Conservation (phyloP, 805 yeast species). For the Lachancea lanzarotensis region DNA sequence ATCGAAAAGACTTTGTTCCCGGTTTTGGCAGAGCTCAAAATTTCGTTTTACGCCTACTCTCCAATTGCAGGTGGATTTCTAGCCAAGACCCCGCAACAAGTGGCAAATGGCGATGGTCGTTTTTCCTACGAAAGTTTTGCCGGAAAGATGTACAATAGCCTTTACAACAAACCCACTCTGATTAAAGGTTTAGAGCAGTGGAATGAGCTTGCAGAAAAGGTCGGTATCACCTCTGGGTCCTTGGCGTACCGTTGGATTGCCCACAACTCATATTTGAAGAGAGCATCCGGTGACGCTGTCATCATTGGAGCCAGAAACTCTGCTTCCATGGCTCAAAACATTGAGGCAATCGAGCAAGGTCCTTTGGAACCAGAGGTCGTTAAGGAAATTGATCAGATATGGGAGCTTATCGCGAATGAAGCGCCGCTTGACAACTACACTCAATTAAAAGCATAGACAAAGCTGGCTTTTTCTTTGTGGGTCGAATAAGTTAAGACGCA, state of each 20-base stretch:
- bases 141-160: constrained; percentile 15
- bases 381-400: constrained; percentile 18
- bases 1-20: constrained; percentile 22
- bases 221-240: constrained; percentile 12
- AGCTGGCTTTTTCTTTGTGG: too few relatives aligned
- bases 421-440: constrained; percentile 19
- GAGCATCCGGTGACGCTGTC: constrained; percentile 17
- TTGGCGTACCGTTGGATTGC: constrained; percentile 23
- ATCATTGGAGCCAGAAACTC: constrained; percentile 18
- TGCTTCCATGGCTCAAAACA: constrained; percentile 15
- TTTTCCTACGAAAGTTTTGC: constrained; percentile 9
- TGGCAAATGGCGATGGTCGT: constrained; percentile 13
- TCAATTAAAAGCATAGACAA: too few relatives aligned
- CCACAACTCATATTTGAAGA: constrained; percentile 14
- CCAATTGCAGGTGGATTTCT: constrained; percentile 24
- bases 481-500: too few relatives aligned
- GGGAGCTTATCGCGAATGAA: constrained; percentile 17
- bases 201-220: constrained; percentile 14
- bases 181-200: constrained; percentile 16
- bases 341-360: constrained; percentile 11
- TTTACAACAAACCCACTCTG: constrained; percentile 16
- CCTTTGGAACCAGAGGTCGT: constrained; percentile 11
- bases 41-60: constrained; percentile 24
- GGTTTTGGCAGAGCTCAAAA: constrained; percentile 12
- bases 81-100: constrained; percentile 12